Conservation (phyloP, 1,284 basidiomycete species). For the Amylostereum areolatum region DNA sequence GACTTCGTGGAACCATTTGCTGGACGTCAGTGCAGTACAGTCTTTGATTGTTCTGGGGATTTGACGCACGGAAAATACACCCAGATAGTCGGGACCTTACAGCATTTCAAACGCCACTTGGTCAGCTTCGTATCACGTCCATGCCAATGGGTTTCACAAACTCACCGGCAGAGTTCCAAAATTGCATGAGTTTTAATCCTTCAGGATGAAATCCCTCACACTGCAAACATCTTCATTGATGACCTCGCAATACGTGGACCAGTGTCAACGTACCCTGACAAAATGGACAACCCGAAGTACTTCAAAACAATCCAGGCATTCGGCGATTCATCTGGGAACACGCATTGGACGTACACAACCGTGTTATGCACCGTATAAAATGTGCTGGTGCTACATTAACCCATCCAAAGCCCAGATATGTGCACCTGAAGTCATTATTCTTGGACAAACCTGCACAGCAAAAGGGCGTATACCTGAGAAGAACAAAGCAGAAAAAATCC, state of each 20-base stretch:
- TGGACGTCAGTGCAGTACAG: conserved; percentile 15
- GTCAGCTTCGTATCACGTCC: neutral
- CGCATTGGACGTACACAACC: conserved; percentile 19
- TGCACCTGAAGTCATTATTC: conserved; percentile 9
- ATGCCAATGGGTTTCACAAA: conserved; percentile 14
- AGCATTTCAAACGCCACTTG: conserved; percentile 21
- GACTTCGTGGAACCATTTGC: conserved; percentile 17
- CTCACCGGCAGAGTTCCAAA: conserved; percentile 3
- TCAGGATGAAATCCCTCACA: conserved; percentile 14
- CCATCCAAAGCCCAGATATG: conserved; percentile 13
- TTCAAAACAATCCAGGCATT: conserved; percentile 27
- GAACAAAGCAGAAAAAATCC: conserved; percentile 21
- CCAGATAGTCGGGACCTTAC: conserved; percentile 18
- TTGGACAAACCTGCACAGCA: conserved; percentile 17
- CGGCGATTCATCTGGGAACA: conserved; percentile 31
- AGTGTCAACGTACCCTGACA: conserved; percentile 6
- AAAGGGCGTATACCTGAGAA: conserved; percentile 20
- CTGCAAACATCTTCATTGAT: conserved; percentile 22
- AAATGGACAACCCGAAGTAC: conserved; percentile 21
- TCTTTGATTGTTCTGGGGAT: conserved; percentile 22
- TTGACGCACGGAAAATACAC: conserved; percentile 17
- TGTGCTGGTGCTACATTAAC: conserved; percentile 17
- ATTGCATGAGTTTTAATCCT: conserved; percentile 2
- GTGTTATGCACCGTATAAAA: conserved; percentile 21
- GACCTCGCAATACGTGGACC: conserved; percentile 11